Base-by-base conservation (phyloP, 2,329 filamentous ascomycete species). In the Rhexocercosporidium sp. region DNA sequence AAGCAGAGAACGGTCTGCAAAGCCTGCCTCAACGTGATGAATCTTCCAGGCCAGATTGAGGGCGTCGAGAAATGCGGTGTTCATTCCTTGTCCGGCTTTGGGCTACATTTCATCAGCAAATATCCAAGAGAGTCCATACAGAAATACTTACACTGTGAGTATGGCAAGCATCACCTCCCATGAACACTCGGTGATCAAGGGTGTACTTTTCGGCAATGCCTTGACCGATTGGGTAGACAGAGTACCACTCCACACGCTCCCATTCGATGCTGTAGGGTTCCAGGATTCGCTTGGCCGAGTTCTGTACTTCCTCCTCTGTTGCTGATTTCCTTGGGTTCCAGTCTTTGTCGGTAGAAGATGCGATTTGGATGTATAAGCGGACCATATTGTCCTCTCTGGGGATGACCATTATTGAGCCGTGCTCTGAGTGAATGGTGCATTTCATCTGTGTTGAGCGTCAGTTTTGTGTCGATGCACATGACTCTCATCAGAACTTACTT, bases 21-120 rank as follows among this genome's bases (percentile, higher is more conserved):
- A 92, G 14, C 93, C 93, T 29, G 86, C 85, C 77, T 97, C 94
- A 11, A 97, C 95, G 41, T 92, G 89, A 77, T 97, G 94, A 61
- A 97, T 92, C 82, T 98, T 98, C 94, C 94, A 98, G 8, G 94
- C 94, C 47, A 98, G 84, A 78, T 97, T 98, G 68, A 93, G 87
- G 0, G 93, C 93, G 72, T 95, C 91, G 61, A 92, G 82, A 80
- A 93, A 93, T 3, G 90, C 90, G 0, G 91, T 91, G 75, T 93
- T 93, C 91, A 93, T 93, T 34, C 91, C 91, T 78, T 93, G 91
- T 1, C 91, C 91, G 37, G 90, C 91, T 81, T 92, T 93, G 44
- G 90, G 90, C 86, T 88, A 74, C 85, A 83, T 20, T 14, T 8
- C 57, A 85, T 79, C 79, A 86, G 86, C 25, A 86, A 83, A 70